Evolutionary conservation across 192 early-diverging fungal species (phyloP), one percentile per base, ranked within the genome.

Genomic region (Coemansia sp.): DNA sequence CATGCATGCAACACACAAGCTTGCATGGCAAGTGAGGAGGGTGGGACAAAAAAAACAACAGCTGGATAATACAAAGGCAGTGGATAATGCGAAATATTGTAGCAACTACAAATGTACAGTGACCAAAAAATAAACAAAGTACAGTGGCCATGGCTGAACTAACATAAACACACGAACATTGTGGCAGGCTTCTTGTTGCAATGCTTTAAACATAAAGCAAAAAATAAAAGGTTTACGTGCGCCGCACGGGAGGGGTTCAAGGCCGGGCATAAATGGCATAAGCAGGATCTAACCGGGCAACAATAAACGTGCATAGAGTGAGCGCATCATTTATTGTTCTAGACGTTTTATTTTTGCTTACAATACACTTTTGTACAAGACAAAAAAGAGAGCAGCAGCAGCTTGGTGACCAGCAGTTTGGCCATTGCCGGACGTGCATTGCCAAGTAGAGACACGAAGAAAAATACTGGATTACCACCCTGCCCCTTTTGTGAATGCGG

Each of bases 301-400:
- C 48, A 51, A 51, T 51, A 51, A 51, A 51, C 23, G 23, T 51
- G 48, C 48, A 51, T 51, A 51, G 48, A 26, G 48, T 26, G 48
- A 14, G n/a, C 48, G 48, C 48, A 28, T 26, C 23, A 51, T 51
- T 51, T 51, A 51, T 51, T 51, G 48, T 51, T 13, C 48, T 51
- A 10, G 48, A 21, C 23, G 48, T 51, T 24, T 51, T 26, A 51
- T 51, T 51, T 9, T 51, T 21, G n/a, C 48, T 26, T 1, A 51
- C 42, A 43, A 43, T 43, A 43, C 42, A 1, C 18, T 18, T 43
- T 16, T 18, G 48, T 9, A 21, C 21, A 11, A 23, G 45, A 24
- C 10, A 51, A 51, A 26, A 21, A 14, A 8, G 9, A 51, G 23
- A 31, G 31, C 31, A 31, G 31, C 31, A 31, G 31, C 31, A 3